phyloP scores from a whole-genome alignment of 129 eudicot species.

The Flaveria trinervia region DNA sequence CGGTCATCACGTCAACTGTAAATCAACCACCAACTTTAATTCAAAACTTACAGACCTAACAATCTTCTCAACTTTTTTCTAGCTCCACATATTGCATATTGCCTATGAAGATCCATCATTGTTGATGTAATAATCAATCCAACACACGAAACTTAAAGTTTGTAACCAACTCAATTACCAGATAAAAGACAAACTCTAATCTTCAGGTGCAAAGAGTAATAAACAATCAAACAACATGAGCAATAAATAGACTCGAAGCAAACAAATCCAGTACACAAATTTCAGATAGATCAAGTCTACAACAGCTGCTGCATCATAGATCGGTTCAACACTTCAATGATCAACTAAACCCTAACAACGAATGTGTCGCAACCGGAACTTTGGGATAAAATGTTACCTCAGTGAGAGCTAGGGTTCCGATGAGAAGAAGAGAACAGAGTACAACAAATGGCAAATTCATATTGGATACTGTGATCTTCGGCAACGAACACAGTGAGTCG shows the following conservation, averaged over 20 bases:
- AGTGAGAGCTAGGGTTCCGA: conserved; percentile 50
- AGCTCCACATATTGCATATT: no score
- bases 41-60: no score
- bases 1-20: not conserved
- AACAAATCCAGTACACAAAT: not conserved
- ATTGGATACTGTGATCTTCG: conserved; percentile 11
- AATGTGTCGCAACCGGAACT: not conserved
- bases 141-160: no score
- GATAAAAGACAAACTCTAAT: no score
- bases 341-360: conserved; percentile 20
- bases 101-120: no score
- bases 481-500: conserved; percentile 11
- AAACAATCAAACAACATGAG: no score
- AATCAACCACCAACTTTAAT: not conserved
- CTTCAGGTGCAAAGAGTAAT: no score
- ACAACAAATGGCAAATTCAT: conserved; percentile 28
- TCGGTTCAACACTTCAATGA: not conserved
- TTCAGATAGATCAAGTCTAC: not conserved
- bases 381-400: conserved; percentile 35
- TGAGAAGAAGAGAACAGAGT: conserved; percentile 42
- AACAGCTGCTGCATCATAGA: not conserved
- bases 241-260: no score
- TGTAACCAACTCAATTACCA: no score
- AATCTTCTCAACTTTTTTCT: not conserved
- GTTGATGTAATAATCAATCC: no score